phyloP scores from a whole-genome alignment of 2,329 filamentous ascomycete species.

The Blastomyces gilchristii region DNA sequence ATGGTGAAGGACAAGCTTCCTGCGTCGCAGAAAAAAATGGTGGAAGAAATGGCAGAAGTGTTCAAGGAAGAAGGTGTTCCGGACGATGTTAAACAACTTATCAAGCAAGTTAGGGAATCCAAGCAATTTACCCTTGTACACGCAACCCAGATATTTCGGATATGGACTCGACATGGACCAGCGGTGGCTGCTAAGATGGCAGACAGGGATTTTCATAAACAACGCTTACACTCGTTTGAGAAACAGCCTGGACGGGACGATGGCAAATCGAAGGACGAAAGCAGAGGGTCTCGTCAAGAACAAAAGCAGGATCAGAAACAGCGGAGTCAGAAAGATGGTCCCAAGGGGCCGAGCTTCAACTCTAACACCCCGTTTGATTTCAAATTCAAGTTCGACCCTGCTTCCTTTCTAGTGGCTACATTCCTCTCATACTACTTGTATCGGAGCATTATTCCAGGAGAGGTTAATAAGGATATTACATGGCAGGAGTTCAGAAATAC shows the following conservation, averaged over 20 bases:
- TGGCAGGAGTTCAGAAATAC: conserved; percentile 94
- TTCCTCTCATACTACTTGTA: conserved; percentile 55
- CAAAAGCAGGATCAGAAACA: conserved; percentile 27
- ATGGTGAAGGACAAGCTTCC: conserved; percentile 51
- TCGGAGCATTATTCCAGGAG: conserved; percentile 54
- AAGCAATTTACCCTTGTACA: conserved; percentile 43
- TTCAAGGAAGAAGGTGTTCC: conserved; percentile 62
- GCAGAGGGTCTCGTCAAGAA: conserved; percentile 9
- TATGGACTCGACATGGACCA: conserved; percentile 48
- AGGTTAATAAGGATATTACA: conserved; percentile 70
- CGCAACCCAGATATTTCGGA: conserved; percentile 50
- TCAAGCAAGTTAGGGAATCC: conserved; percentile 44
- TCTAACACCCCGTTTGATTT: conserved; percentile 27
- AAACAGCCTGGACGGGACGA: conserved; percentile 14
- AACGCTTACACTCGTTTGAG: conserved; percentile 13
- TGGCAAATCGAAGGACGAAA: conserved; percentile 16
- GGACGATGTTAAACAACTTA: conserved; percentile 53
- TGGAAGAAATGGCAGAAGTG: conserved; percentile 51
- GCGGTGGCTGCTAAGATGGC: conserved; percentile 35
- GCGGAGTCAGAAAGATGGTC: conserved; percentile 20
- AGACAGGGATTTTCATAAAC: conserved; percentile 17
- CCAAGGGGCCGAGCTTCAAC: conserved; percentile 16
- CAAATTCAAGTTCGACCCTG: conserved; percentile 45
- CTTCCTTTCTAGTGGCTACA: conserved; percentile 46
- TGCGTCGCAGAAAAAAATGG: conserved; percentile 47